Percentiles rank a stretch among this genome's conserved stretches.
These are phyloP conservation scores for Corylus avellana DNA, from an alignment of 306 rosid genomes.

Conservation along the genomic window DNA sequence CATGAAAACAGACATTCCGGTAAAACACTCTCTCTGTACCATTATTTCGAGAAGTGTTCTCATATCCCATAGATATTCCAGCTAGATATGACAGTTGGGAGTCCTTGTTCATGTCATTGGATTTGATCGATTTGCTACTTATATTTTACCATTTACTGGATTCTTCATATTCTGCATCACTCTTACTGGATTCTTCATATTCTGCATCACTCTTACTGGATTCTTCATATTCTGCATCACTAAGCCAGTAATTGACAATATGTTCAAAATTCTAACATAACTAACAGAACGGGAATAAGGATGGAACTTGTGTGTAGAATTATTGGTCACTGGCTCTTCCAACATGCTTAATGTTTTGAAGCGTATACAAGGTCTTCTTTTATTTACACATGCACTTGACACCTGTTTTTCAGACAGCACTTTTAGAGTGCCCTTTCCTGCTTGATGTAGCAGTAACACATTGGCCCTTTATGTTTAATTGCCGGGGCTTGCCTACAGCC, in stretches of 20 bases:
- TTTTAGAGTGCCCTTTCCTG: slow-evolving; percentile 34
- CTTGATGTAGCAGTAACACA: slow-evolving; percentile 28
- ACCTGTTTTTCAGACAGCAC: slow-evolving; percentile 23
- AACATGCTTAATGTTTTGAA: slow-evolving; percentile 12
- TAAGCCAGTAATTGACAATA: slow-evolving; percentile 6
- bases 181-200: not conserved
- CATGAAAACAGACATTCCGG: slow-evolving; percentile 94
- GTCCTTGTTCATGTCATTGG: slow-evolving; percentile 15
- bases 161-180: not conserved
- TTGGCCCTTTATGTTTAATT: slow-evolving; percentile 27
- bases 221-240: not conserved
- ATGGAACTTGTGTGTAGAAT: not conserved
- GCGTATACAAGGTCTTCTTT: not conserved
- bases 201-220: not conserved
- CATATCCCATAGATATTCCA: not conserved
- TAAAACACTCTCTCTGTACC: slow-evolving; percentile 32
- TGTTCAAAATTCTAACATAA: not conserved
- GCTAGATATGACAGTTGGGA: not conserved
- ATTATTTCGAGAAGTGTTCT: not conserved
- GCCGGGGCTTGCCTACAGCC: slow-evolving; percentile 28
- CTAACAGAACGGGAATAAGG: slow-evolving; percentile 9
- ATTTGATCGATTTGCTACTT: not conserved
- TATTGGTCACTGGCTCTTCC: slow-evolving; percentile 1
- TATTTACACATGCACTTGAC: slow-evolving; percentile 11
- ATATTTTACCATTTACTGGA: slow-evolving; percentile 13